Percentiles rank a stretch among this genome's conserved stretches.
phyloP scores from a whole-genome alignment of 805 yeast genomes.

The Pichia phayaonensis region DNA sequence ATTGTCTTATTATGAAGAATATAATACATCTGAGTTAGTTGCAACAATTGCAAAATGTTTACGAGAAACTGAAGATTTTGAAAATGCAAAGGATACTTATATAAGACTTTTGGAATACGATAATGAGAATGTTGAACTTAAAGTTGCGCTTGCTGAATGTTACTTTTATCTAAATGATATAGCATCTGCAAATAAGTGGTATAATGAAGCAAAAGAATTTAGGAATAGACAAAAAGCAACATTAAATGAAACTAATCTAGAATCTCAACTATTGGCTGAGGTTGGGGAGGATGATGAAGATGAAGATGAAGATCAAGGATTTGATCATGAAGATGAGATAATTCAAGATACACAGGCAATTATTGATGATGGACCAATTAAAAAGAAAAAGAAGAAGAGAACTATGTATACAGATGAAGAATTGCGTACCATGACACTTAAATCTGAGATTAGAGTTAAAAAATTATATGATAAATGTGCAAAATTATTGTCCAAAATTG shows the following conservation, averaged over 20 bases:
- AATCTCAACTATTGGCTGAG: conserved; percentile 5
- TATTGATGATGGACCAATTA: conserved; percentile 26
- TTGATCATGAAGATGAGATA: conserved; percentile 19
- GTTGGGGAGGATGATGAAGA: conserved; percentile 16
- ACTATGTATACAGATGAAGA: conserved; percentile 22
- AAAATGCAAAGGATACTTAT: conserved; percentile 55
- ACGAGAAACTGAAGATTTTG: conserved; percentile 62
- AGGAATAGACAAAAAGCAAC: conserved; percentile 27
- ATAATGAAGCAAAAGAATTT: conserved; percentile 45
- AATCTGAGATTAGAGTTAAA: conserved; percentile 31
- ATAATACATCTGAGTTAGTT: conserved; percentile 43
- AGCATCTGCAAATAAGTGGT: conserved; percentile 45
- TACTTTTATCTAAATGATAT: conserved; percentile 57
- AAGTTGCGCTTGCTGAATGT: conserved; percentile 76
- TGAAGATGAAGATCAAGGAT: conserved; percentile 11
- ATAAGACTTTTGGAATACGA: conserved; percentile 44
- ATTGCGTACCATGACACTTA: conserved; percentile 23
- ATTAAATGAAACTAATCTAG: conserved; percentile 19
- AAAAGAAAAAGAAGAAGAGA: conserved; percentile 18
- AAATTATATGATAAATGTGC: conserved; percentile 42
- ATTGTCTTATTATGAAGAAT: conserved; percentile 48
- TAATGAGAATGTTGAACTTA: conserved; percentile 62
- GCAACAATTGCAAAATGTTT: conserved; percentile 69
- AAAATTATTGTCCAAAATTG: conserved; percentile 41
- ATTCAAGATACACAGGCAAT: conserved; percentile 20